phyloP scores from a whole-genome alignment of 2,329 filamentous ascomycete species.

The Claviceps arundinis region DNA sequence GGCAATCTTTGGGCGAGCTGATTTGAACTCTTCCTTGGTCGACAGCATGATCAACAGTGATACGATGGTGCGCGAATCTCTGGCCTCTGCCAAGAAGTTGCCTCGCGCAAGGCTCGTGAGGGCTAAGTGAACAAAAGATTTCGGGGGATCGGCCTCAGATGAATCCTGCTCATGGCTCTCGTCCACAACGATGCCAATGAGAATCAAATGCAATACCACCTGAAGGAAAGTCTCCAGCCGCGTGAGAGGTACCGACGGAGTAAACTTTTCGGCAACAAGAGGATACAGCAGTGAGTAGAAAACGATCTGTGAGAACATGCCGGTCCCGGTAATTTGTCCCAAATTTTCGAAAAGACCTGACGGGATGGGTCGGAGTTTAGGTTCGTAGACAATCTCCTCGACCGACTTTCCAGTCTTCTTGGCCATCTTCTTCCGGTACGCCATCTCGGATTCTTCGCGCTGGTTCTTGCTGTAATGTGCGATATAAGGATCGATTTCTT shows the following conservation, averaged over 20 bases:
- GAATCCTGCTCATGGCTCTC: conserved; percentile 41
- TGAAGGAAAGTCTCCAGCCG: conserved; percentile 86
- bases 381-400: conserved; percentile 84
- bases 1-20: conserved; percentile 72
- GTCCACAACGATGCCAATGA: conserved; percentile 81
- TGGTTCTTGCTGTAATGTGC: conserved; percentile 96
- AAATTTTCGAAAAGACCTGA: conserved; percentile 67
- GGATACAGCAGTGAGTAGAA: conserved; percentile 81
- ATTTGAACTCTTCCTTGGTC: conserved; percentile 60
- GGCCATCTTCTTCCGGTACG: conserved; percentile 76
- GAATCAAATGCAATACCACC: conserved; percentile 73
- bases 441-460: conserved; percentile 82
- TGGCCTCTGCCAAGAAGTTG: conserved; percentile 45
- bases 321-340: conserved; percentile 66
- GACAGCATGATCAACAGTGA: conserved; percentile 49
- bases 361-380: conserved; percentile 61
- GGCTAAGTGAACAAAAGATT: conserved; percentile 62
- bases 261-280: conserved; percentile 52
- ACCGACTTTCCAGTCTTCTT: conserved; percentile 71
- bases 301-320: conserved; percentile 79
- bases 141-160: conserved; percentile 30
- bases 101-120: conserved; percentile 50
- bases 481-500: conserved; percentile 88
- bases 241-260: conserved; percentile 64
- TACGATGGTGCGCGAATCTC: conserved; percentile 47